Conservation (phyloP, 768 basidiomycete species). For the Auriscalpium vulgare region DNA sequence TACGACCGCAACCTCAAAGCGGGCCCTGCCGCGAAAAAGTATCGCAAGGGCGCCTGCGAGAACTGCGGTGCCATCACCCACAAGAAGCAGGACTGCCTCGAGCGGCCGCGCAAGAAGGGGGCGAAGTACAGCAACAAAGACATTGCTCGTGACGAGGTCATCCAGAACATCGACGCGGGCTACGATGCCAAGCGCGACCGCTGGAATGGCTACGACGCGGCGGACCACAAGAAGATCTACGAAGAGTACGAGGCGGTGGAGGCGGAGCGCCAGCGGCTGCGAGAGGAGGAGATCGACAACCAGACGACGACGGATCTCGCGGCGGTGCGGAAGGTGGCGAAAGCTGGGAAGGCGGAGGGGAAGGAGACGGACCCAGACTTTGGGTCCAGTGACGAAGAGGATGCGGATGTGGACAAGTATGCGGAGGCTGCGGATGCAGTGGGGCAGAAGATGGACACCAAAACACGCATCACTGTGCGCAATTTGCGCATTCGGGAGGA, state of each 20-base stretch:
- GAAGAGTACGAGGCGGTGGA: conserved; percentile 94
- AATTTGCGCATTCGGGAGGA: conserved; percentile 98
- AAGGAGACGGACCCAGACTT: conserved; percentile 83
- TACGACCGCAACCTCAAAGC: conserved; percentile 82
- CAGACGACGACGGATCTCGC: conserved; percentile 89
- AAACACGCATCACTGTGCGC: conserved; percentile 95
- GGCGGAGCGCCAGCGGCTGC: conserved; percentile 77
- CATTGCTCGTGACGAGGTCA: conserved; percentile 86
- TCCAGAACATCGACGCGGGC: conserved; percentile 67
- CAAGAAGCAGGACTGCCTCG: conserved; percentile 84
- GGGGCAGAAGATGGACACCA: conserved; percentile 96
- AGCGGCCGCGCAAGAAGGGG: conserved; percentile 92
- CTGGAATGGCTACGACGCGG: conserved; percentile 96
- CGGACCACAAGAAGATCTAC: conserved; percentile 79
- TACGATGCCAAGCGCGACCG: conserved; percentile 95
- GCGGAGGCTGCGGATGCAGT: conserved; percentile 97
- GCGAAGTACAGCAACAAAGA: conserved; percentile 88
- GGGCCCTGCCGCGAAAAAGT: conserved; percentile 93
- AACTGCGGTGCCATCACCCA: conserved; percentile 98
- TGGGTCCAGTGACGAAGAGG: conserved; percentile 93
- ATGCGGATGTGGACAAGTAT: conserved; percentile 96
- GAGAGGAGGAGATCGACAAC: conserved; percentile 98
- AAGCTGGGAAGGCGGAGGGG: conserved; percentile 70
- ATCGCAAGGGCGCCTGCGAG: conserved; percentile 96
- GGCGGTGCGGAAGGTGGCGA: conserved; percentile 90